phyloP scores from a whole-genome alignment of 2,329 filamentous ascomycete species.

The Spiromastix sp. region DNA sequence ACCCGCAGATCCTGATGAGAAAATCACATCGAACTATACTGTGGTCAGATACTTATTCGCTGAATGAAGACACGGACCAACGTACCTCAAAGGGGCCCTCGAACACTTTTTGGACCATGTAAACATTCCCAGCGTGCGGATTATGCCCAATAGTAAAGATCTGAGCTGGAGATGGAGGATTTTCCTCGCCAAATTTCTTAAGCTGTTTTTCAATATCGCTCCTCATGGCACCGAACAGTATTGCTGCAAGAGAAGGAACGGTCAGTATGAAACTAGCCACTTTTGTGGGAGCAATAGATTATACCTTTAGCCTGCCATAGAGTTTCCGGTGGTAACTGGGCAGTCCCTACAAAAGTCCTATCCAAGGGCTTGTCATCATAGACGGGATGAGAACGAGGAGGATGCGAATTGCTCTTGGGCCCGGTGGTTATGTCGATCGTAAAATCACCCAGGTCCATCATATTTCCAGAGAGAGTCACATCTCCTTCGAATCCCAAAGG shows the following conservation, averaged over 20 bases:
- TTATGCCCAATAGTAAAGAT: conserved; percentile 67
- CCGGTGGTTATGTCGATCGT: conserved; percentile 67
- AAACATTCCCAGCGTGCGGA: conserved; percentile 58
- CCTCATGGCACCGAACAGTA: conserved; percentile 55
- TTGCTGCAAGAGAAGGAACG: conserved; percentile 23
- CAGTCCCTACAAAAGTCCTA: conserved; percentile 63
- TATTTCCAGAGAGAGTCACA: conserved; percentile 61
- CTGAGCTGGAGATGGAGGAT: conserved; percentile 72
- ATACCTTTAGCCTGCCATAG: conserved; percentile 74
- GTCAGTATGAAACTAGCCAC: not conserved
- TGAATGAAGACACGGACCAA: not conserved
- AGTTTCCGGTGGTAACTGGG: conserved; percentile 54
- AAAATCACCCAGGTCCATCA: conserved; percentile 66
- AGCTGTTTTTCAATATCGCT: conserved; percentile 51
- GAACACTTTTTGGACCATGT: conserved; percentile 86
- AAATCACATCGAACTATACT: conserved; percentile 78
- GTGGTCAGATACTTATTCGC: no score
- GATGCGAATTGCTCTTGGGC: conserved; percentile 50
- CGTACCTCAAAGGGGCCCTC: conserved; percentile 66
- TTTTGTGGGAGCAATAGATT: conserved; percentile 9
- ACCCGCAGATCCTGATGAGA: conserved; percentile 63
- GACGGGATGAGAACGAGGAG: conserved; percentile 49
- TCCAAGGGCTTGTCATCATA: conserved; percentile 61
- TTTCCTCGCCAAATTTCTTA: conserved; percentile 50
- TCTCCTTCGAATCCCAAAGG: conserved; percentile 46